Evolutionary conservation across 1,284 basidiomycete genomes (phyloP).

Genomic region (Cutaneotrichosporon curvatum): DNA sequence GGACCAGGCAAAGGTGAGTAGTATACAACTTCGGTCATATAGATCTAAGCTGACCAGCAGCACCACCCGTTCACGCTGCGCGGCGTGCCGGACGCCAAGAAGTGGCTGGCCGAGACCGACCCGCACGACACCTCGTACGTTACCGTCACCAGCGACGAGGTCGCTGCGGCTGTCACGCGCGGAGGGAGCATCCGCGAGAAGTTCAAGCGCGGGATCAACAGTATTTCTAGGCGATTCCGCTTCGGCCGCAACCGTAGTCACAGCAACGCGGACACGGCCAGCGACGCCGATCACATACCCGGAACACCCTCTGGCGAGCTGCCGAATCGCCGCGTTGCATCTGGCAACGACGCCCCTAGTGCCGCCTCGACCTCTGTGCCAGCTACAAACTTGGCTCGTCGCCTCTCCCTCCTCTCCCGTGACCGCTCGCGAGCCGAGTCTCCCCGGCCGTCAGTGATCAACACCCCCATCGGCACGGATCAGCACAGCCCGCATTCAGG

Average conservation of each 20-base stretch:
- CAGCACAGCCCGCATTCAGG: too few relatives aligned
- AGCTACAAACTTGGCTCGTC: slow-evolving; percentile 6
- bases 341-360: slow-evolving; percentile 8
- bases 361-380: background rate
- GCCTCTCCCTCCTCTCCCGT: slow-evolving; percentile 7
- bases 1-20: slow-evolving; percentile 63
- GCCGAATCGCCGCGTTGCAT: slow-evolving; percentile 8
- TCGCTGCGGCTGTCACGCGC: slow-evolving; percentile 60
- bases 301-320: slow-evolving; percentile 1
- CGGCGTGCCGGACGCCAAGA: slow-evolving; percentile 61
- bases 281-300: slow-evolving; percentile 11
- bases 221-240: slow-evolving; percentile 29
- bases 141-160: slow-evolving; percentile 71
- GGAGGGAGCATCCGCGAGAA: slow-evolving; percentile 34
- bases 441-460: slow-evolving; percentile 5
- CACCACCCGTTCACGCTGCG: slow-evolving; percentile 64
- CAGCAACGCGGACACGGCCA: slow-evolving; percentile 29
- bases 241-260: slow-evolving; percentile 25
- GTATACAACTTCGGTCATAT: too few relatives aligned
- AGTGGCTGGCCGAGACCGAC: slow-evolving; percentile 75
- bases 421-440: slow-evolving; percentile 8
- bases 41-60: slow-evolving; percentile 41
- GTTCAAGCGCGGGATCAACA: slow-evolving; percentile 36
- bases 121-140: slow-evolving; percentile 56
- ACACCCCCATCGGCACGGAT: too few relatives aligned